Evolutionary conservation across 2,329 filamentous ascomycete genomes (phyloP), one percentile per base, ranked within the genome.

Genomic region (Colletotrichum zoysiae): DNA sequence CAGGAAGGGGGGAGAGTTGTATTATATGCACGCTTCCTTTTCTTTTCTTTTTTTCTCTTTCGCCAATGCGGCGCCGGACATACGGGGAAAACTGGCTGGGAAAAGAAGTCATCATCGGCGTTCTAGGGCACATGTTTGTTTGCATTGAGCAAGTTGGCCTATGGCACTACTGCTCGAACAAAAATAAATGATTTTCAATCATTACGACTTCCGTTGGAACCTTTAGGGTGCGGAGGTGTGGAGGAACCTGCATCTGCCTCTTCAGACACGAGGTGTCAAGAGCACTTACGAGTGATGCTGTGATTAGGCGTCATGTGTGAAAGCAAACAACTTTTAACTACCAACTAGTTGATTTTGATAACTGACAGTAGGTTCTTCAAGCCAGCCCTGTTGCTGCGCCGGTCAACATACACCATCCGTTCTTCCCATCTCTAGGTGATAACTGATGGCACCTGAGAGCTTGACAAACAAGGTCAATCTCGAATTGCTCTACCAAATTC

Each of bases 161-260:
- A 38, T 48, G 51, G 33, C 62, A 14, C 48, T 63, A 35, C 40
- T 64, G 11, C 50, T 64, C 35, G 48, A 48, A 48, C 42, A 9
- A 55, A 59, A 71, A 72, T 72, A 72, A 60, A 72, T 42, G 65
- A 72, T 70, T 72, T 72, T 20, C 53, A 40, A 70, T 65, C 66
- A 72, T 70, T 57, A 65, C 53, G 70, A 53, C 70, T 48, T 72
- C 66, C 70, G 70, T 72, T 72, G 70, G 70, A 72, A 72, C 70
- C 70, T 44, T 65, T 12, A 48, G 70, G 70, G 70, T 72, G 70
- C 70, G 70, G 59, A 72, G 70, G 70, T 70, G 70, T 70, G 70
- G 70, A 72, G 70, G 70, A 72, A 60, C 33, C n/a, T 16, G 33
- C 30, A 33, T 33, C 11, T 51, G 46, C 65, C 44, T 60, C 38